Conservation (phyloP, 1,284 basidiomycete genomes). For the Ustilago crameri region DNA sequence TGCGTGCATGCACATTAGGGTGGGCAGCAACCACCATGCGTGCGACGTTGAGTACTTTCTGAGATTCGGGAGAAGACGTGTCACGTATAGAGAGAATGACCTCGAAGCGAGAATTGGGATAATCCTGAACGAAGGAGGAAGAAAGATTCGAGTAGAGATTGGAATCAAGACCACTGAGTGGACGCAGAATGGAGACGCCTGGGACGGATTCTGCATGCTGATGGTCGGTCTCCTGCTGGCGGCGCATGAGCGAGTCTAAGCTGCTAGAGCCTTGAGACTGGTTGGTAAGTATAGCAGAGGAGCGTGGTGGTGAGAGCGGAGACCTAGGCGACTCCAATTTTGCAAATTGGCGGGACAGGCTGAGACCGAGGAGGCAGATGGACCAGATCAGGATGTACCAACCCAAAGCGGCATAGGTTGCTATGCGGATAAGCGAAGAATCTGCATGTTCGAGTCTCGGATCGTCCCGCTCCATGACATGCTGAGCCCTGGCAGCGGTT, state of each 20-base stretch:
- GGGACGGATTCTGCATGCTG: constrained; percentile 71
- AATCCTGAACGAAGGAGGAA: constrained; percentile 63
- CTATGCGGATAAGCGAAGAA: neutral
- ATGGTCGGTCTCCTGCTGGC: constrained; percentile 79
- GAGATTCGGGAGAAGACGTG: constrained; percentile 33
- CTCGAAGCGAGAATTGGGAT: constrained; percentile 59
- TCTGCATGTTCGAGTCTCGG: neutral
- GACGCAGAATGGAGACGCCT: constrained; percentile 63
- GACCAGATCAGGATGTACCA: constrained; percentile 82
- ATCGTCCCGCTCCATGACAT: neutral
- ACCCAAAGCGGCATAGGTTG: constrained; percentile 67
- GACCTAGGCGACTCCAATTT: constrained; percentile 29
- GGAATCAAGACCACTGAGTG: constrained; percentile 64
- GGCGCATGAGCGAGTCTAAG: constrained; percentile 53
- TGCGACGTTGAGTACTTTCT: constrained; percentile 61
- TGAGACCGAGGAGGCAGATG: constrained; percentile 80
- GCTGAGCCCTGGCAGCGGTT: neutral
- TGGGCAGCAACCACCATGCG: constrained; percentile 55
- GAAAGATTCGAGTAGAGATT: constrained; percentile 63
- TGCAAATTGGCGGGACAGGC: constrained; percentile 54
- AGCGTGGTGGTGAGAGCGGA: constrained; percentile 38
- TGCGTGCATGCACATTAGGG: constrained; percentile 52
- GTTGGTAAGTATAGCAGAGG: constrained; percentile 29
- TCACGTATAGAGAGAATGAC: constrained; percentile 62
- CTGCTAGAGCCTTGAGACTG: constrained; percentile 75